Percentiles rank a stretch among this genome's conserved stretches.
Evolutionary conservation across 257 asterid species (phyloP).

Genomic region (Thymus mandschuricus): DNA sequence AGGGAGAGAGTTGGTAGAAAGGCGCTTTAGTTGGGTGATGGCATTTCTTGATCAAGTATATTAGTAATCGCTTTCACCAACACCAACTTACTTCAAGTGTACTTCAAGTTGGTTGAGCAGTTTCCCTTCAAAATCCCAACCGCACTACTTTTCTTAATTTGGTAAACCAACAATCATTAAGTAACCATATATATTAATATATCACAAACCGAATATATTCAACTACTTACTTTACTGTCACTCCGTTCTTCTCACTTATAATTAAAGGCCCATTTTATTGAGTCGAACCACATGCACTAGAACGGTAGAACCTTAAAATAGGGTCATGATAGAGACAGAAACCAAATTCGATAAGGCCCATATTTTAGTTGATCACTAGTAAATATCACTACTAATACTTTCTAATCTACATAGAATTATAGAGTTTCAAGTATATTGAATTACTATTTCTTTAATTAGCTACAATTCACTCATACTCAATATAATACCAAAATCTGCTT

Average conservation of each 20-base stretch:
- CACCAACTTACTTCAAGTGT: constrained; percentile 43
- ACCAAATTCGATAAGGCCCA: constrained; percentile 32
- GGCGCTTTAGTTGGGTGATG: not conserved
- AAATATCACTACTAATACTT: not conserved
- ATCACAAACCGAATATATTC: no score
- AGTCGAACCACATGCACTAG: no score
- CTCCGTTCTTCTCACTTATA: not conserved
- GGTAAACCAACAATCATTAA: constrained; percentile 44
- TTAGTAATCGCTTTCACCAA: constrained; percentile 35
- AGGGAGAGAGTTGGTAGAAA: constrained; percentile 3
- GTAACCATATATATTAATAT: no score
- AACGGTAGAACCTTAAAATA: not conserved
- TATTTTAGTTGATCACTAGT: constrained; percentile 14
- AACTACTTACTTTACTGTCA: no score
- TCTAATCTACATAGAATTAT: no score
- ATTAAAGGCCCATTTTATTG: not conserved
- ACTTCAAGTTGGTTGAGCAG: constrained; percentile 30
- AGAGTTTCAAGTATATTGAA: constrained; percentile 8
- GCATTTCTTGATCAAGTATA: constrained; percentile 2
- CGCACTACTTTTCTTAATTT: constrained; percentile 25
- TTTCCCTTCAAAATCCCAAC: constrained; percentile 36
- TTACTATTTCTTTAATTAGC: not conserved
- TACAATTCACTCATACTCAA: no score
- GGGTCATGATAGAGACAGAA: not conserved
- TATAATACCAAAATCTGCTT: no score